phyloP scores from a whole-genome alignment of 139 green algal genomes.

The Micractinium conductrix region DNA sequence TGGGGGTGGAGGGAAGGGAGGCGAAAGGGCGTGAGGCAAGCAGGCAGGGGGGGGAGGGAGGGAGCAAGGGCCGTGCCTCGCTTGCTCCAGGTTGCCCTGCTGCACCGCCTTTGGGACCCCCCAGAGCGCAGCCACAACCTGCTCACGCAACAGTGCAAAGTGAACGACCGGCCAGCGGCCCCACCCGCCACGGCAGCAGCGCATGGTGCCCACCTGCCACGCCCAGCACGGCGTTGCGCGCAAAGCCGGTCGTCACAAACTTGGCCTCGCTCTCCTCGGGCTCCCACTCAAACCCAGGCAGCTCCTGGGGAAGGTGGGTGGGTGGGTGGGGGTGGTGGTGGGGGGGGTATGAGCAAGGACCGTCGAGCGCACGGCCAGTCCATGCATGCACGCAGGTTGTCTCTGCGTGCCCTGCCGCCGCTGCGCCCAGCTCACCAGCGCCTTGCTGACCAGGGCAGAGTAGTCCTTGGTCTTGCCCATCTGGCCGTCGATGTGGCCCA shows the following conservation, averaged over 20 bases:
- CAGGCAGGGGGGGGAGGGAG: too few species aligned
- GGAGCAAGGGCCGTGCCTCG: too few species aligned
- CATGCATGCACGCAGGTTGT: too few species aligned
- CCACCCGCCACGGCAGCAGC: too few species aligned
- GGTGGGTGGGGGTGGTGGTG: neutral
- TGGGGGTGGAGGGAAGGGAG: too few species aligned
- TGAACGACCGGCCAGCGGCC: too few species aligned
- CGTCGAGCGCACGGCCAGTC: too few species aligned
- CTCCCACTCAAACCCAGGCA: slow-evolving; percentile 41
- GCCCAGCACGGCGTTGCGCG: slow-evolving; percentile 48
- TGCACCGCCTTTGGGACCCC: too few species aligned
- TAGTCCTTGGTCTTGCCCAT: slow-evolving; percentile 46
- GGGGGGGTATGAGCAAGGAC: neutral
- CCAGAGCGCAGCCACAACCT: too few species aligned
- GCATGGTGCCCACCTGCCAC: slow-evolving; percentile 14
- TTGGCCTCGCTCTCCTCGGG: slow-evolving; percentile 27
- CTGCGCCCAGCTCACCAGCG: slow-evolving; percentile 8
- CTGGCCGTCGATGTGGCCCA: slow-evolving; percentile 26
- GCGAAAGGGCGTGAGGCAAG: too few species aligned
- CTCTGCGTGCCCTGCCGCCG: neutral
- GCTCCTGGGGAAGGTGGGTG: neutral
- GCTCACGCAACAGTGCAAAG: too few species aligned
- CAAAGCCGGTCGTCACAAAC: slow-evolving; percentile 46
- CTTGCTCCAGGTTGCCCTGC: too few species aligned
- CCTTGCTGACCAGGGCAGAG: slow-evolving; percentile 29